Base-by-base conservation (phyloP, 371 early-diverging fungal species). In the Rhizopus sp. region DNA sequence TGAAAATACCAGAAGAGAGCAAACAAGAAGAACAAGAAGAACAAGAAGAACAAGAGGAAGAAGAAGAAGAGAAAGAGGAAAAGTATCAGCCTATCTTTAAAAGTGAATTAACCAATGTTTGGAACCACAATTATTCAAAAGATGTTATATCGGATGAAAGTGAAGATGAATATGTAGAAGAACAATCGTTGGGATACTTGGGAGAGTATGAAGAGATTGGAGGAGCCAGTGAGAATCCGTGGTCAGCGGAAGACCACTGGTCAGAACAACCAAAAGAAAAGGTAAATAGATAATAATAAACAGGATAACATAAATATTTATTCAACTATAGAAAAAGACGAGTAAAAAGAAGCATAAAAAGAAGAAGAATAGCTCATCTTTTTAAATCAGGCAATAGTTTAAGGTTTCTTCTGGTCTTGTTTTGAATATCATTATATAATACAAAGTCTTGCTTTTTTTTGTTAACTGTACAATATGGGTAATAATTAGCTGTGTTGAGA, bases 171-270 rank as follows among this genome's bases (percentile, higher is more conserved):
- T 60, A 38, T 31, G 15, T 45, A 33, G 57, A 59, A 38, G 39
- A 47, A 17, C 46, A 50, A 38, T 12, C 60, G 10, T 55, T 59
- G 56, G 53, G 34, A 37, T 41, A 16, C 35, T 13, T 9, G 17
- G 50, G 47, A 4, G 51, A 37, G 13, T 72, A 72, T 60, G 72
- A 72, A 35, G 72, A 72, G 35, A 72, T 72, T 53, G 61, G 63
- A 7, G 63, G 52, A 5, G 54, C 58, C 10, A 57, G 29, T 37
- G 57, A 57, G 3, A 69, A 68, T 47, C 69, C 69, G 7, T 72
- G 72, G 66, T 63, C 66, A 3, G 42, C 33, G 29, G 46, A 46
- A 46, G 46, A 46, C 12, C 46, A 46, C 23, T 46, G 46, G 46
- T 29, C 46, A 23, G n/a, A 46, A 23, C 23, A 23, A 23, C 23